Conservation (phyloP, 1,139 yeast genomes). For the Candida glucosophila region DNA sequence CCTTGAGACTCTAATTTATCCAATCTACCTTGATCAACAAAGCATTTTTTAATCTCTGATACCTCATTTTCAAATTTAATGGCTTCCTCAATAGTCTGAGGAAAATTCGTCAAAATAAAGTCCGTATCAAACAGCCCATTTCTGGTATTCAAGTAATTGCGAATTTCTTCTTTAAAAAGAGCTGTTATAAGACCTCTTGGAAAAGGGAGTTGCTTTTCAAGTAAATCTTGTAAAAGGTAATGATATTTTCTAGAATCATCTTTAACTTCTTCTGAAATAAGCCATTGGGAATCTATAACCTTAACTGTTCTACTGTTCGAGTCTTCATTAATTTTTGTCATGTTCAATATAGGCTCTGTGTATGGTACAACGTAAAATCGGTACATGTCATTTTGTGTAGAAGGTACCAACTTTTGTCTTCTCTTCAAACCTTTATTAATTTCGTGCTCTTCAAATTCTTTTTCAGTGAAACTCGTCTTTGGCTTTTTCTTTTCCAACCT, state of each 20-base stretch:
- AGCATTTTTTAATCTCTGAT: conserved; percentile 33
- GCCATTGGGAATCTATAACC: conserved; percentile 37
- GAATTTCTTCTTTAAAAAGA: conserved; percentile 40
- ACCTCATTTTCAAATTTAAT: conserved; percentile 53
- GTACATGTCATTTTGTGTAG: conserved; percentile 19
- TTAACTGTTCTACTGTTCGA: conserved; percentile 23
- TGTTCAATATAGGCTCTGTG: conserved; percentile 13
- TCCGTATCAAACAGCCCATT: conserved; percentile 36
- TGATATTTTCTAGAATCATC: conserved; percentile 35
- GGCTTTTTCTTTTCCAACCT: conserved; percentile 45
- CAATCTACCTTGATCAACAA: conserved; percentile 24
- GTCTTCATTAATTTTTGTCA: conserved; percentile 8
- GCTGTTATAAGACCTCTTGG: conserved; percentile 57
- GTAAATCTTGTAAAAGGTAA: conserved; percentile 33
- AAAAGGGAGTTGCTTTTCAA: conserved; percentile 23
- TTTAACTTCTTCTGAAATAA: conserved; percentile 34
- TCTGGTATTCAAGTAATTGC: conserved; percentile 28
- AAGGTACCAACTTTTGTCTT: conserved; percentile 35
- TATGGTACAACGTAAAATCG: conserved; percentile 39
- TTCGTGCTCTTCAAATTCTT: conserved; percentile 50
- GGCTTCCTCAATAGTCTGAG: conserved; percentile 53
- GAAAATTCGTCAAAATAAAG: conserved; percentile 44
- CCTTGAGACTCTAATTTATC: conserved; percentile 15
- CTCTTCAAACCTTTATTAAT: conserved; percentile 45
- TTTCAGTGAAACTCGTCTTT: conserved; percentile 44